phyloP scores from a whole-genome alignment of 2,329 filamentous ascomycete genomes.

The Parafenestella ontariensis region DNA sequence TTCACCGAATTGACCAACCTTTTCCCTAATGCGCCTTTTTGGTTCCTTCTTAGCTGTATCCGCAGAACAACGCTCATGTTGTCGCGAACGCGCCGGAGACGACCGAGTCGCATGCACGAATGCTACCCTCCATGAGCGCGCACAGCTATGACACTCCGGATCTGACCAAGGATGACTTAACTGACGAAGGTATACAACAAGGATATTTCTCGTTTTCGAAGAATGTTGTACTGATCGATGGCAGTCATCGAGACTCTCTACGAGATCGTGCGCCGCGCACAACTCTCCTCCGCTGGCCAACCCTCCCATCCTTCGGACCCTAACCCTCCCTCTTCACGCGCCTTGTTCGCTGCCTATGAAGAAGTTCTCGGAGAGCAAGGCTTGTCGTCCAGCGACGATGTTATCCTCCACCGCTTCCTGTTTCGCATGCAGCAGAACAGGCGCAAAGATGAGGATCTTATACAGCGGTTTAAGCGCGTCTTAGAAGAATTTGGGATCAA shows the following conservation, averaged over 20 bases:
- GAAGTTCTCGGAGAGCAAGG: slow-evolving; percentile 74
- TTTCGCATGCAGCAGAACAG: slow-evolving; percentile 67
- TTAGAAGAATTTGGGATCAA: slow-evolving; percentile 67
- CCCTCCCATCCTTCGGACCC: slow-evolving; percentile 49
- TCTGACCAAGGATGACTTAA: slow-evolving; percentile 46
- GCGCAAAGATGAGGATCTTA: slow-evolving; percentile 54
- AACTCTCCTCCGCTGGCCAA: slow-evolving; percentile 67
- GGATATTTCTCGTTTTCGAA: background rate
- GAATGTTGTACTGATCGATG: slow-evolving; percentile 11
- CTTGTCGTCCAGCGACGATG: slow-evolving; percentile 74
- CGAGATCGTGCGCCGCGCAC: slow-evolving; percentile 75
- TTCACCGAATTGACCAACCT: slow-evolving; percentile 3
- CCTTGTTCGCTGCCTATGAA: slow-evolving; percentile 83
- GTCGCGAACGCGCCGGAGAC: slow-evolving; percentile 49
- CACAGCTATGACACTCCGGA: slow-evolving; percentile 48
- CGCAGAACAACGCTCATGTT: slow-evolving; percentile 44
- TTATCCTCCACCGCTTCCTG: slow-evolving; percentile 77
- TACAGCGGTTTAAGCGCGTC: slow-evolving; percentile 73
- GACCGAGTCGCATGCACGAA: slow-evolving; percentile 49
- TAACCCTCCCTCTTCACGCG: slow-evolving; percentile 53
- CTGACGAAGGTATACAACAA: slow-evolving; percentile 43
- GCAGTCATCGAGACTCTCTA: slow-evolving; percentile 81
- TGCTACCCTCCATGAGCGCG: slow-evolving; percentile 50
- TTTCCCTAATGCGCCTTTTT: background rate
- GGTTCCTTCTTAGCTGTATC: background rate